A percentile compares a stretch with the other conserved stretches of the same genome.
phyloP scores from a whole-genome alignment of 2,329 filamentous ascomycete genomes.

The Juglanconis juglandina region DNA sequence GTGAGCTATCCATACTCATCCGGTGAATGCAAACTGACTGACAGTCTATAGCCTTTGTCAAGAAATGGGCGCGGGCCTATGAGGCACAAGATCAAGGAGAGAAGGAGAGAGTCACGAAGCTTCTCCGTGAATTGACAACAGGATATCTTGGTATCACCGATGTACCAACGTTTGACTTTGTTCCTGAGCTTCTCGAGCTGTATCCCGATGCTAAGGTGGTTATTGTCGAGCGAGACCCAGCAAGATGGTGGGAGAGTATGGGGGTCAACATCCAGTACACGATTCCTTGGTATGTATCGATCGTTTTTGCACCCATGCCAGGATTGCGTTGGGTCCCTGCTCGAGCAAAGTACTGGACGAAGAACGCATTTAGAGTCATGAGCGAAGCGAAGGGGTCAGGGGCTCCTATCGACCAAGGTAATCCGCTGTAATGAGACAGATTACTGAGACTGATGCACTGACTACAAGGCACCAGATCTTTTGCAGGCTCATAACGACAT shows the following conservation, averaged over 20 bases:
- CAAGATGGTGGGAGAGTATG: slow-evolving; percentile 28
- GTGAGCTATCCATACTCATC: background rate
- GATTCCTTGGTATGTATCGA: background rate
- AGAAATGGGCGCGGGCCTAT: no score
- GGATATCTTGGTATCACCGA: slow-evolving; percentile 42
- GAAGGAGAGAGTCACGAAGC: background rate
- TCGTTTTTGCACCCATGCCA: slow-evolving; percentile 6
- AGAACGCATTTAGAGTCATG: background rate
- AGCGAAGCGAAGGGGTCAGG: background rate
- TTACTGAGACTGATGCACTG: no score
- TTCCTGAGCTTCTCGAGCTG: slow-evolving; percentile 38
- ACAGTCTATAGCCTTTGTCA: no score
- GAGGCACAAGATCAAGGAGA: no score
- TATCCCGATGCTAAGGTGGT: slow-evolving; percentile 43
- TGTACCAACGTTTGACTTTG: slow-evolving; percentile 33
- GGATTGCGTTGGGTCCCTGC: slow-evolving; percentile 1
- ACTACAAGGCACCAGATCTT: background rate
- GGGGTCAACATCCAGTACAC: background rate
- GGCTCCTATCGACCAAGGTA: background rate
- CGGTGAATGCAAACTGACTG: no score
- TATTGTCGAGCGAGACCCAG: slow-evolving; percentile 29
- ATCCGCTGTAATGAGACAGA: no score
- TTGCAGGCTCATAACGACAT: slow-evolving; percentile 5
- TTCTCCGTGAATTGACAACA: slow-evolving; percentile 27
- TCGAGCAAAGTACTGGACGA: no score